Conservation (phyloP, 1,284 basidiomycete genomes). For the Coniophora puteana region DNA sequence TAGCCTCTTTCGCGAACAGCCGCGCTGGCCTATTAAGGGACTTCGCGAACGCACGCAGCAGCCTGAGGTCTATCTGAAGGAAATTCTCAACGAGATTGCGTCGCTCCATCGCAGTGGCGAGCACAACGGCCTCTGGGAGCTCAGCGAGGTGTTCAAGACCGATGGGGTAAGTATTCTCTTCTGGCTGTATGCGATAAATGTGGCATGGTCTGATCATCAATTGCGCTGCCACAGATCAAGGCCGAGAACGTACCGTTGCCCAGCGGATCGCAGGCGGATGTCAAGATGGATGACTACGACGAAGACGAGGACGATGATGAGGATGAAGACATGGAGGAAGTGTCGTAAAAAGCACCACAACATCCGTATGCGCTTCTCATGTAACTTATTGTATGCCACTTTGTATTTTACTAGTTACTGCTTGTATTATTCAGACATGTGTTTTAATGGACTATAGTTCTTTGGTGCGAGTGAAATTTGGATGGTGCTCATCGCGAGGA, state of each 20-base stretch:
- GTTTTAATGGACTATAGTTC: too few relatives aligned
- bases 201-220: constrained; percentile 3
- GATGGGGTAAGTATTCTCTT: constrained; percentile 45
- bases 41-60: constrained; percentile 84
- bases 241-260: constrained; percentile 50
- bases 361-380: too few relatives aligned
- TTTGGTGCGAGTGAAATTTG: too few relatives aligned
- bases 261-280: constrained; percentile 28
- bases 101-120: constrained; percentile 80
- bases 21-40: constrained; percentile 82
- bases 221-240: constrained; percentile 40
- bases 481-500: too few relatives aligned
- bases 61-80: constrained; percentile 89
- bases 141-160: constrained; percentile 62
- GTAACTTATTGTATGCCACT: too few relatives aligned
- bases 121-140: constrained; percentile 66
- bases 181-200: too few relatives aligned
- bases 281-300: constrained; percentile 40
- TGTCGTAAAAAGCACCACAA: too few relatives aligned
- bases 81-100: constrained; percentile 81
- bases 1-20: constrained; percentile 70
- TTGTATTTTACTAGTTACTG: too few relatives aligned
- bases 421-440: too few relatives aligned
- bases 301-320: constrained; percentile 42
- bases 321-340: constrained; percentile 53